Percentiles rank a stretch among this genome's conserved stretches.
Conservation (phyloP, 2,329 filamentous ascomycete species). For the Verticillium albo-atrum region DNA sequence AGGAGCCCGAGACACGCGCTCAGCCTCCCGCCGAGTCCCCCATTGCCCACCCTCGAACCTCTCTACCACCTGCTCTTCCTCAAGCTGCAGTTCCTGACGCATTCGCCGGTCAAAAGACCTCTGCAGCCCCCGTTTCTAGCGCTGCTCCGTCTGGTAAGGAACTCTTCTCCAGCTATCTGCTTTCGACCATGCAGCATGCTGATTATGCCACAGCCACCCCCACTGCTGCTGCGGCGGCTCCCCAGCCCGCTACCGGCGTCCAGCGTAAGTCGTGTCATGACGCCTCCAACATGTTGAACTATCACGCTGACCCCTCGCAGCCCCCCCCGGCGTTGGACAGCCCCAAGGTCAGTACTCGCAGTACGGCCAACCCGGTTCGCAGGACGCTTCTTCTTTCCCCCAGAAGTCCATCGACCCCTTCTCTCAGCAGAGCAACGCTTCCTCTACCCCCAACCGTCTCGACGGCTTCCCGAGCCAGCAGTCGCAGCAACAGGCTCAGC, state of each 20-base stretch:
- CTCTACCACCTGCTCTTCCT: constrained; percentile 70
- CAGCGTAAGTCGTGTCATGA: constrained; percentile 28
- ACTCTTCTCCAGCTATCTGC: constrained; percentile 23
- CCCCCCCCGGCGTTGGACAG: constrained; percentile 49
- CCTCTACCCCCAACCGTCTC: constrained; percentile 47
- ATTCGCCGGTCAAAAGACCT: constrained; percentile 51
- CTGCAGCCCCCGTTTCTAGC: constrained; percentile 33
- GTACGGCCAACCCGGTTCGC: constrained; percentile 58
- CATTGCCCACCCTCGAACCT: constrained; percentile 76
- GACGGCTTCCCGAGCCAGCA: constrained; percentile 58
- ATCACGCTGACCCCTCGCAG: constrained; percentile 12
- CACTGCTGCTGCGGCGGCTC: constrained; percentile 21
- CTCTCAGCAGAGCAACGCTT: constrained; percentile 60
- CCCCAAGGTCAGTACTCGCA: constrained; percentile 64
- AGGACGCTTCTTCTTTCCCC: constrained; percentile 55
- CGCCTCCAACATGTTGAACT: constrained; percentile 12
- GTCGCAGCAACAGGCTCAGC: constrained; percentile 45
- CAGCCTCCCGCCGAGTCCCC: constrained; percentile 94
- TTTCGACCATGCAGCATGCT: constrained; percentile 16
- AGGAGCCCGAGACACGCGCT: constrained; percentile 90
- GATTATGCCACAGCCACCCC: constrained; percentile 13
- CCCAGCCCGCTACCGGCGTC: constrained; percentile 26
- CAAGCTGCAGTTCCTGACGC: constrained; percentile 50
- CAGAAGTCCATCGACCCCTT: constrained; percentile 90
- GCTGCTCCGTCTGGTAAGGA: constrained; percentile 32